Conservation (phyloP, 768 basidiomycete species). For the Kondoa subrosea region DNA sequence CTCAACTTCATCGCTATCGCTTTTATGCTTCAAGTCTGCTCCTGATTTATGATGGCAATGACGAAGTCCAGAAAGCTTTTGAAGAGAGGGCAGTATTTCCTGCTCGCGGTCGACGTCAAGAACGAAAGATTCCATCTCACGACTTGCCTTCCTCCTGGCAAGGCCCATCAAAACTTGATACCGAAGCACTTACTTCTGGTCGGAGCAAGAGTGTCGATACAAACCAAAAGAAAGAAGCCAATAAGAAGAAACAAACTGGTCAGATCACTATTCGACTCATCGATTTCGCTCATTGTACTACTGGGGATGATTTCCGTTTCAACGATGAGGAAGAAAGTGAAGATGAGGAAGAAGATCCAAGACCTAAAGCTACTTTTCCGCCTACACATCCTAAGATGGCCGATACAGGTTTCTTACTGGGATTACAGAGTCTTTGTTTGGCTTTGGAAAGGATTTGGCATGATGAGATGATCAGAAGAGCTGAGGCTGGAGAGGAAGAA, state of each 20-base stretch:
- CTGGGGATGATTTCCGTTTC: slow-evolving; percentile 63
- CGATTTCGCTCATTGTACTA: slow-evolving; percentile 97
- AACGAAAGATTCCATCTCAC: slow-evolving; percentile 3
- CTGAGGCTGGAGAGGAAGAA: slow-evolving; percentile 34
- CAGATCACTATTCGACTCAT: slow-evolving; percentile 92
- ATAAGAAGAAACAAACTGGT: slow-evolving; percentile 51
- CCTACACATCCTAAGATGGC: slow-evolving; percentile 77
- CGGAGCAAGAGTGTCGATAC: background rate
- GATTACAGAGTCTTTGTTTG: slow-evolving; percentile 61
- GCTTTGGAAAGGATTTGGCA: slow-evolving; percentile 74
- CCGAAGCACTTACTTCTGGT: background rate
- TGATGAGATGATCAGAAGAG: slow-evolving; percentile 55
- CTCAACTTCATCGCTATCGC: slow-evolving; percentile 78
- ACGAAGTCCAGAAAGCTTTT: slow-evolving; percentile 55
- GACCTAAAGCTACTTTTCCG: slow-evolving; percentile 87
- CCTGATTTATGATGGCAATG: slow-evolving; percentile 92
- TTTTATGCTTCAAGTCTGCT: slow-evolving; percentile 96
- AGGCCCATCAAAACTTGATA: background rate
- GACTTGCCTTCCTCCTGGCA: slow-evolving; percentile 10
- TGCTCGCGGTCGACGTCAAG: background rate
- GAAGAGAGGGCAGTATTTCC: background rate
- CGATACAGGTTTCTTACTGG: slow-evolving; percentile 85
- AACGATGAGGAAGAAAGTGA: slow-evolving; percentile 31
- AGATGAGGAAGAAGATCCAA: slow-evolving; percentile 45
- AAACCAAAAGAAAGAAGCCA: background rate